Base-by-base conservation (phyloP, 75 land plant species). In the Picea glauca region DNA sequence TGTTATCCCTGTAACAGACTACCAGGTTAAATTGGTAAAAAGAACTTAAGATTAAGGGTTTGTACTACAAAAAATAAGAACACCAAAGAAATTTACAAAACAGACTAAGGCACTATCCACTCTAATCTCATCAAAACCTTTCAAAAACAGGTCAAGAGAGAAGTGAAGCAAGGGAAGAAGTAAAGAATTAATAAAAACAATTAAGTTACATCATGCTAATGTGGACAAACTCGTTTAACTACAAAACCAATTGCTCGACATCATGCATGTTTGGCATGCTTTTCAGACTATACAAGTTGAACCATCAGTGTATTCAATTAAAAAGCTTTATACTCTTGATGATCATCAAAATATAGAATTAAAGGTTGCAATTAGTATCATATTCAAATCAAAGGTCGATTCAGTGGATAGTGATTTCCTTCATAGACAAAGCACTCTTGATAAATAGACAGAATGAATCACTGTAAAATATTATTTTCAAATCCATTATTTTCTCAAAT, bases 1-100 rank as follows among this genome's bases (percentile, higher is more conserved):
- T 83, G 60, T 21, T 83, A 32, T 85, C 87, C 84, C 87, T 85
- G 76, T 68, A 40, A 65, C 35, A 18, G n/a, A 59, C 50, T 23
- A 32, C 11, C 23, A 60, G 20, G 23, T 70, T 3, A 43, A 35
- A 7, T 56, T 58, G 11, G 12, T 1, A 35, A 63, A 58, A 31
- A 35, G 20, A 77, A 67, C 63, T 35, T 31, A 46, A n/a, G 31
- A 50, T 56, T 58, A 75, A 56, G 54, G 54, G 54, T 75, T 17
- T 58, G 60, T 50, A 75, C 7, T 3, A 50, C 0, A 5, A 54
- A 2, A 21, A 17, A 40, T 31, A 20, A 2, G 32, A 23, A 56
- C 0, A 30, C 7, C 38, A 54, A 26, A 21, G 21, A 32, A 56
- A 46, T 46, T 46, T 40, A 46, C 8, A 46, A 46, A 46, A 8